Evolutionary conservation across 1,139 yeast genomes (phyloP).

Genomic region (Blastobotrys malaysiensis): DNA sequence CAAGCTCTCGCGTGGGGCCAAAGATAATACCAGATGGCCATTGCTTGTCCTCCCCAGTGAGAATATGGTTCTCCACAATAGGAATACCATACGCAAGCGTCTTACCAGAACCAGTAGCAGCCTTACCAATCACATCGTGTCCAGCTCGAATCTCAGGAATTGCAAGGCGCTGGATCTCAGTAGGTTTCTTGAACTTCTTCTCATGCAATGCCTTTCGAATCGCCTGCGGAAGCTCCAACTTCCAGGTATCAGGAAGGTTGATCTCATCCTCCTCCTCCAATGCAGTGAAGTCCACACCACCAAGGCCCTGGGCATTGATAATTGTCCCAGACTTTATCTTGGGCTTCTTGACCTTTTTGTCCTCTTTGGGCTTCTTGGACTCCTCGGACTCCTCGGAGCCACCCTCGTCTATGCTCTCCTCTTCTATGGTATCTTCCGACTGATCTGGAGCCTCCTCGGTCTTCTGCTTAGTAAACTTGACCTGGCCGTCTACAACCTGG

Average conservation of each 20-base stretch:
- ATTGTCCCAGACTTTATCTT: neutral
- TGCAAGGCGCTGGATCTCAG: slow-evolving; percentile 97
- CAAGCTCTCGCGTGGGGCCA: slow-evolving; percentile 95
- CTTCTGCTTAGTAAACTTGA: slow-evolving; percentile 21
- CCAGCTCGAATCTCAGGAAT: slow-evolving; percentile 99
- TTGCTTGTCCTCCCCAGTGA: slow-evolving; percentile 23
- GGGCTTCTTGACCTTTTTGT: slow-evolving; percentile 14
- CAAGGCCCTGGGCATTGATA: slow-evolving; percentile 4
- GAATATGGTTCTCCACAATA: slow-evolving; percentile 56
- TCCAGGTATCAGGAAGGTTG: slow-evolving; percentile 25
- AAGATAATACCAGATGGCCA: slow-evolving; percentile 73
- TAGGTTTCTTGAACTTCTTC: slow-evolving; percentile 82
- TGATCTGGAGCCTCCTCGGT: slow-evolving; percentile 5
- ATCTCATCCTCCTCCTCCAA: slow-evolving; percentile 22
- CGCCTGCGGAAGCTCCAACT: slow-evolving; percentile 39
- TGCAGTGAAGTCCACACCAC: slow-evolving; percentile 19
- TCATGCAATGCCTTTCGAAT: slow-evolving; percentile 55
- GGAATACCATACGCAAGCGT: slow-evolving; percentile 95
- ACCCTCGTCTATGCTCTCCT: slow-evolving; percentile 13
- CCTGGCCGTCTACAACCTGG: slow-evolving; percentile 38
- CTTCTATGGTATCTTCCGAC: slow-evolving; percentile 17
- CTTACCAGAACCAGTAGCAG: slow-evolving; percentile 97
- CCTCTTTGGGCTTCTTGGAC: slow-evolving; percentile 2
- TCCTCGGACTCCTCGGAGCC: too few relatives aligned
- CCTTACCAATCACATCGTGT: slow-evolving; percentile 93